Evolutionary conservation across 106 monocot species (phyloP), one percentile per base, ranked within the genome.

Genomic region (Alisma plantagoaquatica): DNA sequence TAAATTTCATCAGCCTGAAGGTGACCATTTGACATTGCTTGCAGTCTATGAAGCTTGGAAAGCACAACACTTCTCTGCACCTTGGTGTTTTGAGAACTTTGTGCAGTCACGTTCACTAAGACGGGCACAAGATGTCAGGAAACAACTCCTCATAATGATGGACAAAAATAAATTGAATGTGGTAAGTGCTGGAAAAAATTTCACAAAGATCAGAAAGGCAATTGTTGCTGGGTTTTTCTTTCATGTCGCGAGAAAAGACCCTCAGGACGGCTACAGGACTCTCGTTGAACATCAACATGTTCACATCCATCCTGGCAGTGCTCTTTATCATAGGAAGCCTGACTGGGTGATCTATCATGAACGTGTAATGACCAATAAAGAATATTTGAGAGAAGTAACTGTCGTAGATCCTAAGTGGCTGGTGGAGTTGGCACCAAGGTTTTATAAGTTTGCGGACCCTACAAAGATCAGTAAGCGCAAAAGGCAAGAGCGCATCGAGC

Each of bases 21-120:
- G 90, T 2, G 90, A 90, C 43, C 90, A 90, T 51, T 53, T 90
- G 29, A 84, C 90, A 21, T 48, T 90, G 15, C 84, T 90, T 46
- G 90, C 90, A 50, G 90, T 90, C 49, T 90, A 90, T 55, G 84
- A 90, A 71, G 90, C 90, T 29, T 90, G 90, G 90, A 90, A 90
- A 58, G 90, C 90, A 1, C 83, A 90, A 44, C 83, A 84, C 35
- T 90, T 90, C 54, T 90, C 90, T 23, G 90, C 79, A 16, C 90
- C 90, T n/a, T 90, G 90, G 90, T 90, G 90, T 60, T 90, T 84
- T 80, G 90, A 90, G 71, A 90, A 90, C 58, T 90, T 90, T 66
- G 84, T 90, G 5, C 90, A 90, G 43, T 77, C 83, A 24, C 78
- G 90, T 42, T 84, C 83, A 1, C 74, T 90, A 2, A 80, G 83